Evolutionary conservation across 129 eudicot genomes (phyloP), one percentile per base, ranked within the genome.

Genomic region (Flaveria robusta): DNA sequence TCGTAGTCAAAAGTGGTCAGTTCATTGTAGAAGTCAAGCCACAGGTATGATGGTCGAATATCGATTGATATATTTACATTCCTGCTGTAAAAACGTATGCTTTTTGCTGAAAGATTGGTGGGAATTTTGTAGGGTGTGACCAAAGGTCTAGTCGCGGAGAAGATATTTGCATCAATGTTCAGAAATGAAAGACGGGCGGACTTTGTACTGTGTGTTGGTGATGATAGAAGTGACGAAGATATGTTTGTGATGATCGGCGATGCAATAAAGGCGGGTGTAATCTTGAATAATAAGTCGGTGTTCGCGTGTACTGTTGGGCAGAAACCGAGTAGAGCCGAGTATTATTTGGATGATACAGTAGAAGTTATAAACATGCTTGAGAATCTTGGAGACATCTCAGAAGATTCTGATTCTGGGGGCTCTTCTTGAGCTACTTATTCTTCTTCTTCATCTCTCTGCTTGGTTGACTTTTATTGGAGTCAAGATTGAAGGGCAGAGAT

Each of bases 181-280:
- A 72, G 27, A 31, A 77, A 39, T 0, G 86, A 81, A 58, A 74
- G 68, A 50, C 73, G 74, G 23, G 90, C 88, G 27, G 93, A 88
- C 79, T 88, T 88, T 83, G 93, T 88, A n/a, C 85, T 88, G 5
- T 88, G 93, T 69, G 86, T 88, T 42, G 93, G 93, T 6, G 93
- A 88, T 45, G 93, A 88, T 68, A 86, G 88, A 81, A 86, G 90
- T 3, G 93, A 88, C 12, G 93, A 88, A 41, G 93, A 88, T 59
- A 88, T 88, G 93, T 88, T 88, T 77, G 93, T 86, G 72, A 86
- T 81, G 74, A 88, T 88, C 52, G 88, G 88, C 15, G 77, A 74
- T 71, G 79, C 91, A 55, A 81, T 84, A 69, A 78, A 74, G 41
- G 82, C 37, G 0, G 80, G 91, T 1, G 74, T 81, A 11, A 79